Percentiles rank a stretch among this genome's conserved stretches.
These are phyloP conservation scores for Diaporthe citriasiana DNA, from an alignment of 2,329 filamentous ascomycete species.

Conservation along the genomic window DNA sequence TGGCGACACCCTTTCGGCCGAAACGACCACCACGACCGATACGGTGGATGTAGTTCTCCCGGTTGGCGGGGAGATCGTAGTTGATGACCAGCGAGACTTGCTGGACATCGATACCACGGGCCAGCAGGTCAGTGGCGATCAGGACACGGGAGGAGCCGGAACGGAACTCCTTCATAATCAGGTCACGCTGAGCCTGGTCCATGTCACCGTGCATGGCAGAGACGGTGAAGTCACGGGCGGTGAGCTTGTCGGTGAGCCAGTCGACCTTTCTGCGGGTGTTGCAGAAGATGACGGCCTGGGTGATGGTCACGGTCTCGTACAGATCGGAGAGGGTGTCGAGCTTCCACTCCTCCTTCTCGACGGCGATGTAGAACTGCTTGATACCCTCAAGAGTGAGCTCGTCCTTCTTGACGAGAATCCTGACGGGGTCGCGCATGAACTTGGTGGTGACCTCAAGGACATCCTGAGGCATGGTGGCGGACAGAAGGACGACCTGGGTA, in stretches of 20 bases:
- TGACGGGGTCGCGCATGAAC: conserved; percentile 98
- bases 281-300: conserved; percentile 99
- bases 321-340: conserved; percentile 98
- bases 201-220: conserved; percentile 99
- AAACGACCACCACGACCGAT: conserved; percentile 97
- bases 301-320: conserved; percentile 98
- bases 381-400: conserved; percentile 97
- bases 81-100: conserved; percentile 99
- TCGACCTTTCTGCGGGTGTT: conserved; percentile 99
- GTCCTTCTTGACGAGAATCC: conserved; percentile 98
- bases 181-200: conserved; percentile 97
- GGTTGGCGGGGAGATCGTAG: conserved; percentile 97
- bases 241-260: conserved; percentile 99
- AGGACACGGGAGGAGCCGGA: conserved; percentile 96
- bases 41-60: conserved; percentile 99
- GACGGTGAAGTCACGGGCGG: conserved; percentile 98
- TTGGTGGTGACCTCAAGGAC: conserved; percentile 99
- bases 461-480: conserved; percentile 96
- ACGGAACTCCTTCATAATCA: conserved; percentile 99
- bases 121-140: conserved; percentile 98
- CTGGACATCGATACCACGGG: conserved; percentile 98
- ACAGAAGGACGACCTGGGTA: conserved; percentile 98
- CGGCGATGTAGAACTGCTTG: conserved; percentile 99
- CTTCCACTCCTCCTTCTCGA: conserved; percentile 99
- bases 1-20: conserved; percentile 97